Conservation (phyloP, 306 rosid species). For the Trichosanthes truncata region DNA sequence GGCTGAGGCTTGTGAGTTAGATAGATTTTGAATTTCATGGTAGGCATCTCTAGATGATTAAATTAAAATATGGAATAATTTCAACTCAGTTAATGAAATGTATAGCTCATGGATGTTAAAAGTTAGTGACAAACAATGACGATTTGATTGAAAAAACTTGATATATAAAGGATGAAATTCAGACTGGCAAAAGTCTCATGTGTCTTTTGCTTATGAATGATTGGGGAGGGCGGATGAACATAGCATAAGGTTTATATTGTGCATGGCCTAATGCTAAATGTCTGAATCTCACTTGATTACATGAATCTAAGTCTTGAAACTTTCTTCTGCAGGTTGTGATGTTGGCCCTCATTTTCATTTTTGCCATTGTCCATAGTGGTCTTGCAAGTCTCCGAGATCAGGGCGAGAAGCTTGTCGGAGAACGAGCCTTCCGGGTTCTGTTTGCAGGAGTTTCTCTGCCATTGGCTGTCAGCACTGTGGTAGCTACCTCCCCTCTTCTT, state of each 20-base stretch:
- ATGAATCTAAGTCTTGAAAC: conserved; percentile 20
- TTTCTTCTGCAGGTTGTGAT: conserved; percentile 63
- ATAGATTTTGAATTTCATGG: background rate
- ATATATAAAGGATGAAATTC: background rate
- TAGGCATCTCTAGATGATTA: background rate
- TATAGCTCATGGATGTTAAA: too few species aligned
- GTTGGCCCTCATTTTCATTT: conserved; percentile 52
- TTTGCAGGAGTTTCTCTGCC: conserved; percentile 89
- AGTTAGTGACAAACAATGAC: too few species aligned
- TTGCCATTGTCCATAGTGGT: conserved; percentile 82
- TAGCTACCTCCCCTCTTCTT: conserved; percentile 26
- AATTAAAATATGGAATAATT: background rate
- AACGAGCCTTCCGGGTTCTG: conserved; percentile 82
- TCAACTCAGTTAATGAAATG: too few species aligned
- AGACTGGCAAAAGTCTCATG: background rate
- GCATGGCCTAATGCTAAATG: background rate
- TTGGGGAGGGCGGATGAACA: background rate
- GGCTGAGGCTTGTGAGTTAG: background rate
- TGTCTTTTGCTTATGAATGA: background rate
- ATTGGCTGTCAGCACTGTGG: conserved; percentile 79
- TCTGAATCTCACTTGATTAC: conserved; percentile 2
- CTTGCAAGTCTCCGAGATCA: conserved; percentile 69
- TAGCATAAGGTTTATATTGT: background rate
- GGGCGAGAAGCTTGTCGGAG: conserved; percentile 88
- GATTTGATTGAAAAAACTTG: too few species aligned